phyloP scores from a whole-genome alignment of 345 rosid species.

The Lepidium aucheri region DNA sequence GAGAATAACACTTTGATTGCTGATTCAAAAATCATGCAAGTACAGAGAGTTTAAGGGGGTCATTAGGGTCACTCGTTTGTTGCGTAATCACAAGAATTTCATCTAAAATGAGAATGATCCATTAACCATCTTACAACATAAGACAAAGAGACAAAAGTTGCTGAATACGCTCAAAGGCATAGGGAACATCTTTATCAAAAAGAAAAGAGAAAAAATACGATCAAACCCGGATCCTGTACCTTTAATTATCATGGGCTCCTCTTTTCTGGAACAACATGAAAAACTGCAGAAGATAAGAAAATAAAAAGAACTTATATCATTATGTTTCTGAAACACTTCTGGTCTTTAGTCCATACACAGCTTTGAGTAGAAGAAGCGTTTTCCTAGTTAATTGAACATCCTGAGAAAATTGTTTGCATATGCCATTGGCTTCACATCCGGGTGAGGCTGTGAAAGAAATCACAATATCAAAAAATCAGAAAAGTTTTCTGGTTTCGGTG shows the following conservation, averaged over 20 bases:
- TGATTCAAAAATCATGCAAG: not conserved
- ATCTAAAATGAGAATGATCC: slow-evolving; percentile 7
- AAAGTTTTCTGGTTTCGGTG: not conserved
- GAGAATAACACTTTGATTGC: not conserved
- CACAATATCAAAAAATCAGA: not conserved
- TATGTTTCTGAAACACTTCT: slow-evolving; percentile 19
- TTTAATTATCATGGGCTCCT: slow-evolving; percentile 19
- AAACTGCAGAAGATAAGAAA: slow-evolving; percentile 16
- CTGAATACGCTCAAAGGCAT: slow-evolving; percentile 6
- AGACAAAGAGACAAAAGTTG: slow-evolving; percentile 7
- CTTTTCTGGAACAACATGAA: slow-evolving; percentile 25
- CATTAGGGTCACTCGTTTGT: slow-evolving; percentile 10
- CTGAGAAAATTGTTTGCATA: slow-evolving; percentile 83
- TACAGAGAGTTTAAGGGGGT: not conserved
- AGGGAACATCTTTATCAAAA: slow-evolving; percentile 17
- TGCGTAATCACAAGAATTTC: slow-evolving; percentile 6
- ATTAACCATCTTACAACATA: slow-evolving; percentile 12
- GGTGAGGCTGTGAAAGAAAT: slow-evolving; percentile 68
- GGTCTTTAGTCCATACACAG: slow-evolving; percentile 5
- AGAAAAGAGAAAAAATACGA: slow-evolving; percentile 2
- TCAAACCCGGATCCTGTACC: slow-evolving; percentile 17
- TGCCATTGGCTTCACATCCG: slow-evolving; percentile 97
- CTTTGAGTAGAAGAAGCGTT: not conserved
- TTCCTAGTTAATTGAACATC: slow-evolving; percentile 45
- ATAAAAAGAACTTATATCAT: slow-evolving; percentile 8